These are phyloP conservation scores for Populus pruinosa DNA, from an alignment of 345 rosid genomes.

Conservation along the genomic window DNA sequence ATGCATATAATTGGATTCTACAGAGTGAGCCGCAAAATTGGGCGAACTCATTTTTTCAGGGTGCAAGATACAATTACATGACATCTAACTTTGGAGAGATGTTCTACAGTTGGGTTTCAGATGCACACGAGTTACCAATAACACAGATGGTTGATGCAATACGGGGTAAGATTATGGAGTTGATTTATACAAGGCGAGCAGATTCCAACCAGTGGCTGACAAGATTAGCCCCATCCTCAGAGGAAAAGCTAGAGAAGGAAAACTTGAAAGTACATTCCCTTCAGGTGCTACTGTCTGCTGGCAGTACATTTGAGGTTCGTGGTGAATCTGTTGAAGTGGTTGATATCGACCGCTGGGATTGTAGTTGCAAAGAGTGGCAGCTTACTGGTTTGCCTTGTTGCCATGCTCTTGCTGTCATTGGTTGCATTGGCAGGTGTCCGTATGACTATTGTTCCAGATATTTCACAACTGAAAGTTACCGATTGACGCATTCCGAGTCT, in stretches of 20 bases:
- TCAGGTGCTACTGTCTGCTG: constrained; percentile 57
- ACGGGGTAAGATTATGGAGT: constrained; percentile 65
- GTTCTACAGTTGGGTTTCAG: constrained; percentile 78
- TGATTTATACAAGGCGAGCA: constrained; percentile 47
- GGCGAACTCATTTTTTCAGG: constrained; percentile 84
- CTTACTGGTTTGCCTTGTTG: constrained; percentile 78
- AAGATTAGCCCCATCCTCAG: constrained; percentile 74
- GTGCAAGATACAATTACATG: constrained; percentile 83
- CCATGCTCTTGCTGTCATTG: constrained; percentile 68
- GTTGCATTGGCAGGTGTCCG: constrained; percentile 48
- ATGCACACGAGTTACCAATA: constrained; percentile 81
- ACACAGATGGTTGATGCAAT: constrained; percentile 90
- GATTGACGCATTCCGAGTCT: constrained; percentile 61
- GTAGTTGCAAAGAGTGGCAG: constrained; percentile 90
- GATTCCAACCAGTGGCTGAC: constrained; percentile 57
- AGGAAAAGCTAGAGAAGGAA: constrained; percentile 70
- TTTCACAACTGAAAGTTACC: constrained; percentile 66
- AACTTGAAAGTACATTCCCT: constrained; percentile 41
- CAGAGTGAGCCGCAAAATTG: constrained; percentile 82
- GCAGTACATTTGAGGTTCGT: constrained; percentile 73
- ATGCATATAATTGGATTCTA: constrained; percentile 79
- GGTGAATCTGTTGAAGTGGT: constrained; percentile 70
- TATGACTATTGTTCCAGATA: constrained; percentile 76
- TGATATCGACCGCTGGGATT: constrained; percentile 68
- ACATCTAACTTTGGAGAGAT: constrained; percentile 74